Evolutionary conservation across 2,329 filamentous ascomycete genomes (phyloP).

Genomic region (Diplodia scrobiculata): DNA sequence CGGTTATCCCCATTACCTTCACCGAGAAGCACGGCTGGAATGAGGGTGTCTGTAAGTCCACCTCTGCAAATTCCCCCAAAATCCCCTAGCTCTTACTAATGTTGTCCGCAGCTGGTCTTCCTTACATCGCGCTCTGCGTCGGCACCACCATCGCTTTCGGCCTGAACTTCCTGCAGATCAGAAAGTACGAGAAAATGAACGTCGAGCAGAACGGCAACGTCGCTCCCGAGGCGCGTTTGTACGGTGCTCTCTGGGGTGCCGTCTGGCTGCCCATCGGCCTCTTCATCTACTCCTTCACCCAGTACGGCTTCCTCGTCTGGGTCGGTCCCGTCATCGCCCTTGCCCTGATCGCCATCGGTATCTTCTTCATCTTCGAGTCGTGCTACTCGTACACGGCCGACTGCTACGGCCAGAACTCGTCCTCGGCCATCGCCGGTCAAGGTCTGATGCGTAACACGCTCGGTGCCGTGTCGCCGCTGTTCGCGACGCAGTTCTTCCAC

Average conservation of each 20-base stretch:
- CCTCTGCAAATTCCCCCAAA: not conserved
- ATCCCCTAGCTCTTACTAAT: slow-evolving; percentile 25
- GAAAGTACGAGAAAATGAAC: slow-evolving; percentile 52
- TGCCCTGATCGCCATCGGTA: slow-evolving; percentile 55
- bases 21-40: slow-evolving; percentile 56
- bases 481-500: slow-evolving; percentile 57
- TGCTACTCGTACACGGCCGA: slow-evolving; percentile 57
- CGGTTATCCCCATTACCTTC: slow-evolving; percentile 56
- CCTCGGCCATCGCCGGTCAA: slow-evolving; percentile 53
- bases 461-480: slow-evolving; percentile 56
- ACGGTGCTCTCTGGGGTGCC: slow-evolving; percentile 54
- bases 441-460: slow-evolving; percentile 58
- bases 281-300: slow-evolving; percentile 59
- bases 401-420: slow-evolving; percentile 54
- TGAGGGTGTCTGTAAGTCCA: slow-evolving; percentile 47
- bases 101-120: slow-evolving; percentile 45
- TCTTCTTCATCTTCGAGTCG: slow-evolving; percentile 55
- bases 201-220: slow-evolving; percentile 43
- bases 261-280: slow-evolving; percentile 53
- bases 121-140: slow-evolving; percentile 56
- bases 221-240: slow-evolving; percentile 53
- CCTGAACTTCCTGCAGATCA: slow-evolving; percentile 55
- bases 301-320: slow-evolving; percentile 55
- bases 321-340: slow-evolving; percentile 55
- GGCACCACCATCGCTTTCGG: slow-evolving; percentile 55